Evolutionary conservation across 768 basidiomycete genomes (phyloP), one percentile per base, ranked within the genome.

Genomic region (Boletus huronensis): DNA sequence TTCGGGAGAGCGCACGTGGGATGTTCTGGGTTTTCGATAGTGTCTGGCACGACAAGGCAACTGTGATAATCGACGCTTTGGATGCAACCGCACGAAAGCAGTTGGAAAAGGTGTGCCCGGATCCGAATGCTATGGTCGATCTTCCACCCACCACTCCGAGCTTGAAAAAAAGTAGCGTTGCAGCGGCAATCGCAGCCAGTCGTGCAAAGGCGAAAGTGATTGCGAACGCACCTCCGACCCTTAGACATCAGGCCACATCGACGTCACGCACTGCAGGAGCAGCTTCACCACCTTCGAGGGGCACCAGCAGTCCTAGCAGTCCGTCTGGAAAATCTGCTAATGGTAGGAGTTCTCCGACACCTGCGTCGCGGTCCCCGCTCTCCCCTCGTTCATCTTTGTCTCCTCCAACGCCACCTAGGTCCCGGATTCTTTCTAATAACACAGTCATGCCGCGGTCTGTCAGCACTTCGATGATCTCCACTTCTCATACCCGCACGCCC

Each of bases 101-200:
- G 70, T 72, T 98, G 31, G 93, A 97, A 66, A 95, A 88, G 72
- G 83, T 75, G 2, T 91, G 92, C 60, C 91, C 93, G 1, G 75
- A 82, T 62, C 81, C 82, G 5, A 74, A 75, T 38, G 66, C 51
- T 11, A 60, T 77, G 19, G 73, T 72, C 13, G 58, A 65, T 25
- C 65, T 77, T 25, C 73, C 79, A 29, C 77, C 80, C 3, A 81
- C 81, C 8, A 82, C 87, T 16, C 82, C 81, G 48, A 72, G 69
- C 50, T 69, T 70, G 50, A 93, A 93, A 74, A 93, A 93, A 70
- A 82, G 82, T 42, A 91, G 90, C 54, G 77, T 94, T 52, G 87
- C 90, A 38, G 90, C 93, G 9, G 84, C 90, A 23, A 90, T 95
- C 62, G 93, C 93, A 38, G 92, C 93, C 21, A 94, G 89, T 66